These are phyloP conservation scores for Alternaria triticina DNA, from an alignment of 2,329 filamentous ascomycete species.

Conservation along the genomic window DNA sequence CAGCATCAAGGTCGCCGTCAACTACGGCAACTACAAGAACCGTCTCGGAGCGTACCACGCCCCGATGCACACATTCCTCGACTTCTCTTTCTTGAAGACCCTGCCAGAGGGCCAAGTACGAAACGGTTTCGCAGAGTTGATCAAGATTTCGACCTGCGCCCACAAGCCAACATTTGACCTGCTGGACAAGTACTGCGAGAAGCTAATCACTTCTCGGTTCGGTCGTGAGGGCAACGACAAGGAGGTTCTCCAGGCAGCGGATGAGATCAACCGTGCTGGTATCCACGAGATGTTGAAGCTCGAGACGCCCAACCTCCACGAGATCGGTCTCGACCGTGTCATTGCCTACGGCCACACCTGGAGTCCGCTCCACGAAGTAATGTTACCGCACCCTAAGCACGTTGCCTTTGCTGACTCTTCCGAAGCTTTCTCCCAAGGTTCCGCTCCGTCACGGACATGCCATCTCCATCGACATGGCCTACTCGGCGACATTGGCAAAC, in stretches of 20 bases:
- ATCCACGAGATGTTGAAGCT: slow-evolving; percentile 77
- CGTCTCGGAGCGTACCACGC: slow-evolving; percentile 75
- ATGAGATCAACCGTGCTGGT: slow-evolving; percentile 71
- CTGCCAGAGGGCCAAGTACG: slow-evolving; percentile 71
- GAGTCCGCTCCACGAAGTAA: slow-evolving; percentile 69
- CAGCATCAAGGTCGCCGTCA: slow-evolving; percentile 79
- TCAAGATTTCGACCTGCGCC: slow-evolving; percentile 77
- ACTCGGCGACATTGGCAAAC: slow-evolving; percentile 72
- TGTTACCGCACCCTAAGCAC: background rate
- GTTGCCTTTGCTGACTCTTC: slow-evolving; percentile 11
- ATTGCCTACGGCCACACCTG: slow-evolving; percentile 79
- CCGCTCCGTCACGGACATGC: slow-evolving; percentile 75
- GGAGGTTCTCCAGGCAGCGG: slow-evolving; percentile 67
- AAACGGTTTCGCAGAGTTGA: slow-evolving; percentile 76
- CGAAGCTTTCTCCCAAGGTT: slow-evolving; percentile 68
- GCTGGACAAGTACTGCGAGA: slow-evolving; percentile 72
- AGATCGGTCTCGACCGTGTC: slow-evolving; percentile 73
- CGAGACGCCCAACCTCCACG: slow-evolving; percentile 75
- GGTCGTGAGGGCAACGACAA: slow-evolving; percentile 65
- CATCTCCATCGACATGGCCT: slow-evolving; percentile 79
- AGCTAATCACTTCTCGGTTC: slow-evolving; percentile 69
- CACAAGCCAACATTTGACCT: slow-evolving; percentile 70
- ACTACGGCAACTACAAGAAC: slow-evolving; percentile 79
- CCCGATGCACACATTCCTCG: slow-evolving; percentile 73
- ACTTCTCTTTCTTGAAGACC: slow-evolving; percentile 74